Evolutionary conservation across 2,329 filamentous ascomycete genomes (phyloP), one percentile per base, ranked within the genome.

Genomic region (Neonectria neomacrospora): DNA sequence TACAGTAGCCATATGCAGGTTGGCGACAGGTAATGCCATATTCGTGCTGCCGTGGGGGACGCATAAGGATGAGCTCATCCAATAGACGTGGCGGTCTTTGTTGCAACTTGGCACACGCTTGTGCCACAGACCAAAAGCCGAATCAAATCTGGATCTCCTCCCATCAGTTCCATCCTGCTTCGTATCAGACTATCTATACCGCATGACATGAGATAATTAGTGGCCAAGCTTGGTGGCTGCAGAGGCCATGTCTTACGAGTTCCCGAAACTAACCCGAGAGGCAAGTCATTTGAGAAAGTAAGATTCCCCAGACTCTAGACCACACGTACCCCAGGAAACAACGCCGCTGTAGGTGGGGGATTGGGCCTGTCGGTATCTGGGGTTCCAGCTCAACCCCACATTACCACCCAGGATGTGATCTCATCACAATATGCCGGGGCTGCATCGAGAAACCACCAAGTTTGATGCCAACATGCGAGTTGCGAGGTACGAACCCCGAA

Each of bases 331-430:
- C 54, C 55, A 58, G 60, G 51, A 58, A 52, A 58, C 22, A 48
- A n/a, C 45, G 54, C 44, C 45, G 54, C 44, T 41, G 11, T 10
- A 26, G 37, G 18, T 48, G 50, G 48, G 54, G 26, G n/a, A 32
- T 32, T 54, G 48, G 42, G 34, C 54, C 52, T 30, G 30, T 58
- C 37, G 45, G 16, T 52, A 58, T 62, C 55, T 54, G 58, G 64
- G 62, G 51, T 18, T 65, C 32, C 48, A 50, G 51, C 48, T 22
- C 39, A 59, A 63, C 64, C 66, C 71, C 71, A 66, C 70, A 73
- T 58, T 61, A 53, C 64, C 66, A 72, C 65, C 65, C 62, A 60
- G 62, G 70, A 68, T 68, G 54, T 45, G 47, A 61, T 63, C 56
- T 60, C 51, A 44, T 58, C 56, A 59, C 41, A 55, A 64, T 32